phyloP scores from a whole-genome alignment of 805 yeast species.

The Zygosaccharomyces kombuchaensis region DNA sequence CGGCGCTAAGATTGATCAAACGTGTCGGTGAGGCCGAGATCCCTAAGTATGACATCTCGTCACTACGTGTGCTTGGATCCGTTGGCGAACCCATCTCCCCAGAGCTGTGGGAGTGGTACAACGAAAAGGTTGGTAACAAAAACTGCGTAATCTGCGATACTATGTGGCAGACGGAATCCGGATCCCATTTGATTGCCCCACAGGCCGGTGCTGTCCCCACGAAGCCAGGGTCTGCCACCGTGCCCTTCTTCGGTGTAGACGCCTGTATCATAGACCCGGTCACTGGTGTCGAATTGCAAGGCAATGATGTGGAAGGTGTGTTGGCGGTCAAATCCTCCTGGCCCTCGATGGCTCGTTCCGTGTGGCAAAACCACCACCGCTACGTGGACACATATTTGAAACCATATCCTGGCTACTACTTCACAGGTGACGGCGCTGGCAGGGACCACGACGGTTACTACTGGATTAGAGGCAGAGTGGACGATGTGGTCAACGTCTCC shows the following conservation, averaged over 20 bases:
- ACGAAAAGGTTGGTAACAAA: constrained; percentile 63
- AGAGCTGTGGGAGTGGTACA: constrained; percentile 85
- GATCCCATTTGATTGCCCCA: constrained; percentile 74
- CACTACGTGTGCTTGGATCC: constrained; percentile 69
- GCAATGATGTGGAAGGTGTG: constrained; percentile 76
- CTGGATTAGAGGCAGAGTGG: constrained; percentile 85
- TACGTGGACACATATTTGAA: constrained; percentile 74
- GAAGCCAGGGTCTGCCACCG: constrained; percentile 81
- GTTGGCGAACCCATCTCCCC: constrained; percentile 87
- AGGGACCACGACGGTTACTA: constrained; percentile 78
- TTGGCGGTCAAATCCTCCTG: constrained; percentile 66
- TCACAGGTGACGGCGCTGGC: constrained; percentile 89
- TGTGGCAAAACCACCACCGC: constrained; percentile 71
- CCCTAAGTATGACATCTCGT: constrained; percentile 55
- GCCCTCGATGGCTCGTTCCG: constrained; percentile 85
- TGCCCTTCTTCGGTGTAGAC: constrained; percentile 80
- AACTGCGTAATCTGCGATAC: constrained; percentile 74
- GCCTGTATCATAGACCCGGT: constrained; percentile 71
- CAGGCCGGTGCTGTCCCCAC: constrained; percentile 72
- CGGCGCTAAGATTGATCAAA: constrained; percentile 71
- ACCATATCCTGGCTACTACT: constrained; percentile 78
- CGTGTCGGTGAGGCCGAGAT: constrained; percentile 66
- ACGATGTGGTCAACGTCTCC: constrained; percentile 82
- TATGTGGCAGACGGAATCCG: constrained; percentile 88
- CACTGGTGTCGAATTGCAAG: constrained; percentile 62